Conservation (phyloP, 805 yeast species). For the Yamadazyma kitorensis region DNA sequence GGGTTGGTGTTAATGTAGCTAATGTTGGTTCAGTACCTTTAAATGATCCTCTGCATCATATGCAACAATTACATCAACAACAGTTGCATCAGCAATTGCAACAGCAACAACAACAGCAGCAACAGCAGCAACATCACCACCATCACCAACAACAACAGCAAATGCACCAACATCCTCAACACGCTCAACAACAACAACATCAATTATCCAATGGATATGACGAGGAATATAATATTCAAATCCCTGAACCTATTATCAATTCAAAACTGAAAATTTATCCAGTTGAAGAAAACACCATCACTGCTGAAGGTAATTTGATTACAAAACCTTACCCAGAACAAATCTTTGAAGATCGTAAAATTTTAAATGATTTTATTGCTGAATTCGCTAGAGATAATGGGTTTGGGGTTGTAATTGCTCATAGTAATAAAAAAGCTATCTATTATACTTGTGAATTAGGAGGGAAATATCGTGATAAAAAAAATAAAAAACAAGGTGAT, state of each 20-base stretch:
- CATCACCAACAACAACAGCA: constrained; percentile 7
- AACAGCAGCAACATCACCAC: constrained; percentile 12
- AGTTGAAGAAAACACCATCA: constrained; percentile 42
- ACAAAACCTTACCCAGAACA: constrained; percentile 56
- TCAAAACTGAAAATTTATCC: constrained; percentile 43
- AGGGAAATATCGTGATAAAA: constrained; percentile 53
- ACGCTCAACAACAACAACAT: constrained; percentile 1
- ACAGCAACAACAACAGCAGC: constrained; percentile 11
- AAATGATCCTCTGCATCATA: constrained; percentile 4
- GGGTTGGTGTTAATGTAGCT: constrained; percentile 14
- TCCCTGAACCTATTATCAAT: constrained; percentile 45
- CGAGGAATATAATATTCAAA: constrained; percentile 42
- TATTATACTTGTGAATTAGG: constrained; percentile 60
- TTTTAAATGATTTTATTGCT: constrained; percentile 50
- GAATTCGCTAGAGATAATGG: constrained; percentile 58
- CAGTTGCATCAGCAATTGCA: constrained; percentile 12
- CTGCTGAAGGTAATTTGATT: constrained; percentile 48
- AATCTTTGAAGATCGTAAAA: constrained; percentile 47
- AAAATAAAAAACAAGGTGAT: constrained; percentile 25
- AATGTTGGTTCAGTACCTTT: constrained; percentile 2
- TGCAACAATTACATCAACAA: constrained; percentile 12
- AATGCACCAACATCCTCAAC: constrained; percentile 1
- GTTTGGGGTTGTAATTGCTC: constrained; percentile 59
- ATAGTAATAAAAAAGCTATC: constrained; percentile 56
- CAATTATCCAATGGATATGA: too few relatives aligned